phyloP scores from a whole-genome alignment of 805 yeast species.

The Cyberlindnera mississippiensis region DNA sequence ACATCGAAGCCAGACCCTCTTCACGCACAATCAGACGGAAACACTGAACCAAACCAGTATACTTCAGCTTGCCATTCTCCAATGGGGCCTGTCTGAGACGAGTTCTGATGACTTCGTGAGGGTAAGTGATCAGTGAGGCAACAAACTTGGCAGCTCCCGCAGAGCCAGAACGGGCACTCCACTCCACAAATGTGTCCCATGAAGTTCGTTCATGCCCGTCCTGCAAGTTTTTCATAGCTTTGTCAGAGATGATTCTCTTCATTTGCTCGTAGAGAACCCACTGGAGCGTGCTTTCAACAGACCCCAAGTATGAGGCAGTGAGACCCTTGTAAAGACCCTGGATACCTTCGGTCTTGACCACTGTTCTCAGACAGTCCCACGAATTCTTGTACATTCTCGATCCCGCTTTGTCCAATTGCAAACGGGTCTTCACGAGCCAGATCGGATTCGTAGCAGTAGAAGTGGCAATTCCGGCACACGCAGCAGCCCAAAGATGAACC shows the following conservation, averaged over 20 bases:
- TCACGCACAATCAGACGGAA: slow-evolving; percentile 82
- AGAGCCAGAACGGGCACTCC: slow-evolving; percentile 96
- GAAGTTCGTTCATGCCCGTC: slow-evolving; percentile 35
- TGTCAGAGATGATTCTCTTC: slow-evolving; percentile 61
- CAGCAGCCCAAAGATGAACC: slow-evolving; percentile 83
- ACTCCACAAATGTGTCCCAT: slow-evolving; percentile 68
- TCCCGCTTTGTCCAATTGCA: slow-evolving; percentile 81
- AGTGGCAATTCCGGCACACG: slow-evolving; percentile 89
- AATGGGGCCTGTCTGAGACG: slow-evolving; percentile 92
- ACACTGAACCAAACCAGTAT: slow-evolving; percentile 85
- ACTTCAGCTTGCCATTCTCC: slow-evolving; percentile 75
- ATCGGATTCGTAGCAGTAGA: slow-evolving; percentile 97
- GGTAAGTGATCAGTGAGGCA: slow-evolving; percentile 91
- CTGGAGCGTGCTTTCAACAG: slow-evolving; percentile 87
- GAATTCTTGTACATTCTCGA: slow-evolving; percentile 72
- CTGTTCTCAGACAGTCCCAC: slow-evolving; percentile 73
- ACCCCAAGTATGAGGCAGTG: slow-evolving; percentile 91
- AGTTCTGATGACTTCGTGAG: slow-evolving; percentile 96
- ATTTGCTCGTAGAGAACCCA: slow-evolving; percentile 97
- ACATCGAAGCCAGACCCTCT: slow-evolving; percentile 90
- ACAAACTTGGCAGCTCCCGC: slow-evolving; percentile 95
- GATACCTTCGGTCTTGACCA: slow-evolving; percentile 73
- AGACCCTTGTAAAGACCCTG: slow-evolving; percentile 83
- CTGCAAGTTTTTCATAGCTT: slow-evolving; percentile 39
- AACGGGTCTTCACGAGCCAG: slow-evolving; percentile 92